Evolutionary conservation across 139 green algal species (phyloP), one percentile per base, ranked within the genome.

Genomic region (Microglena sp.): DNA sequence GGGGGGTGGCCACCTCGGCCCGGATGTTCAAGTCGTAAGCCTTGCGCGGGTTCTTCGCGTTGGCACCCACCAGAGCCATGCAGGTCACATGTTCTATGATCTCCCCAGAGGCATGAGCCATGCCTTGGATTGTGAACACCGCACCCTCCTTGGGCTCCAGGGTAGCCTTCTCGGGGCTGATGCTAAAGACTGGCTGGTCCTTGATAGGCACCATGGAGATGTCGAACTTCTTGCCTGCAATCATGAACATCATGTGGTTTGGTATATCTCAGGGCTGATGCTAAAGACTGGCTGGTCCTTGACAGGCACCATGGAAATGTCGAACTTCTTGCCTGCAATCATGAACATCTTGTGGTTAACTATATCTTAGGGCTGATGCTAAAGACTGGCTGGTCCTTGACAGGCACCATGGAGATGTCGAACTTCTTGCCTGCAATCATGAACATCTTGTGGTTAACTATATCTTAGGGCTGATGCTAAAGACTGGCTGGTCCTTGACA

Each of bases 211-310:
- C 30, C 22, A 74, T 27, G 30, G 68, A 43, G 28, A 77, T 6
- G 29, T 77, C 73, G 65, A 85, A 77, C 66, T 80, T 82, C 66
- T 77, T 76, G 35, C 66, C 66, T 74, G 69, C 28, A 53, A 21
- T 45, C 34, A 3, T n/a, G n/a, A n/a, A n/a, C n/a, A n/a, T n/a
- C n/a, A n/a, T n/a, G n/a, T n/a, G n/a, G n/a, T n/a, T n/a, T n/a
- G n/a, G n/a, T n/a, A n/a, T n/a, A n/a, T n/a, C 33, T 83, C 76
- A 4, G 82, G 82, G 21, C 30, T 55, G 21, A 90, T 73, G 29
- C 45, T 76, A 66, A 86, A 90, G 31, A 86, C 71, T 11, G 78
- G 74, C 62, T 77, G 74, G 59, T 64, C 34, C 26, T 80, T 74
- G 7, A 50, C 45, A 3, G 78, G 69, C 26, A 85, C 30, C 22